A percentile compares a stretch with the other conserved stretches of the same genome.
phyloP scores from a whole-genome alignment of 2,329 filamentous ascomycete genomes.

The Epichloe coenophiala region DNA sequence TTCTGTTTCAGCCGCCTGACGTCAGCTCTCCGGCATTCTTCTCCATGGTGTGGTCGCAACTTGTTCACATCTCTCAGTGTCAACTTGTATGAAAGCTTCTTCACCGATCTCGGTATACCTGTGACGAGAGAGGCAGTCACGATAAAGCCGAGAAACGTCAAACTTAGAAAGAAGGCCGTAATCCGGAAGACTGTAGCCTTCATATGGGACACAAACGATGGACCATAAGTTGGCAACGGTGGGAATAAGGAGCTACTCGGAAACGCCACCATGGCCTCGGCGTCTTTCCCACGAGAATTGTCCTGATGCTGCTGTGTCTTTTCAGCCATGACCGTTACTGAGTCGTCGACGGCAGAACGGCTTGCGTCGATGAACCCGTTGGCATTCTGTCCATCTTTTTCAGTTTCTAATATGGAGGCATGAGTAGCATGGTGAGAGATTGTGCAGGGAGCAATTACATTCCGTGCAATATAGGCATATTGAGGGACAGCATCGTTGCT shows the following conservation, averaged over 20 bases:
- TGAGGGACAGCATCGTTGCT: neutral
- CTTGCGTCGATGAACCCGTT: neutral
- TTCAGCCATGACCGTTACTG: constrained; percentile 35
- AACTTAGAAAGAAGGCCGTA: constrained; percentile 57
- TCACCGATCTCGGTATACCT: constrained; percentile 40
- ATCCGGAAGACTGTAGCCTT: constrained; percentile 31
- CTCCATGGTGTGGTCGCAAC: constrained; percentile 54
- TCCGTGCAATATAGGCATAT: neutral
- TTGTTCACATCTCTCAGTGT: constrained; percentile 46
- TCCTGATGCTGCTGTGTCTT: neutral
- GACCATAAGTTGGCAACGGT: constrained; percentile 68
- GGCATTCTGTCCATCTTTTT: neutral
- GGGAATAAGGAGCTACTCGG: constrained; percentile 69
- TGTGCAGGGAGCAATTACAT: neutral
- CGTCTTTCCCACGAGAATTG: neutral
- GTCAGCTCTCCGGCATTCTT: constrained; percentile 50
- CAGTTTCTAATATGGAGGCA: neutral
- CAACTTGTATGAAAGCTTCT: constrained; percentile 36
- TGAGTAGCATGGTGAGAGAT: neutral
- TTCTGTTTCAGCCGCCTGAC: constrained; percentile 43
- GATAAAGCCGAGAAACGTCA: constrained; percentile 64
- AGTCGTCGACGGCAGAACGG: constrained; percentile 1
- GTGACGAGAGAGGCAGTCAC: constrained; percentile 62
- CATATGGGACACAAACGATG: constrained; percentile 35
- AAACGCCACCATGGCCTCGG: neutral